Conservation (phyloP, 1,284 basidiomycete genomes). For the Moesziomyces parantarcticus region DNA sequence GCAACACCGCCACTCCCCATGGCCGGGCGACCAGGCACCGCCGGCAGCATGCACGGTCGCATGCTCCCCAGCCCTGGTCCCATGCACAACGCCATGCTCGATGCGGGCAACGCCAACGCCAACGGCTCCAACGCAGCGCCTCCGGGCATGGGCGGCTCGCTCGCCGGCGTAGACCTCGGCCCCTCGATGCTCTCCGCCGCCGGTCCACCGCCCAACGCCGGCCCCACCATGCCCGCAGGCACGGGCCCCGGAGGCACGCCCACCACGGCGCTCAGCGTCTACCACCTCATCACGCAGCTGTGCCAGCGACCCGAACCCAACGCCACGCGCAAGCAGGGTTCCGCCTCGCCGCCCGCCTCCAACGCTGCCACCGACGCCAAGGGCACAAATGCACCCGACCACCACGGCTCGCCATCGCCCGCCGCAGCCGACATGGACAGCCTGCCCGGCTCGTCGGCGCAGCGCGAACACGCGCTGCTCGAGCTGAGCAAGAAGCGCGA, state of each 20-base stretch:
- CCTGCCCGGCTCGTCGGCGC: conserved; percentile 58
- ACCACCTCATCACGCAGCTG: conserved; percentile 66
- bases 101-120: conserved; percentile 7
- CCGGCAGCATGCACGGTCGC: conserved; percentile 33
- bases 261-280: conserved; percentile 64
- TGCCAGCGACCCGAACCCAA: conserved; percentile 63
- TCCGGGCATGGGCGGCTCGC: conserved; percentile 52
- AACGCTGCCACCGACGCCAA: conserved; percentile 1
- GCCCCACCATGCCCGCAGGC: conserved; percentile 56
- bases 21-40: conserved; percentile 28
- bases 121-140: conserved; percentile 27
- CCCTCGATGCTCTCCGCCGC: conserved; percentile 61
- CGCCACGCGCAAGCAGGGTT: conserved; percentile 29
- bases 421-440: conserved; percentile 36
- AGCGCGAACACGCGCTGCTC: conserved; percentile 70
- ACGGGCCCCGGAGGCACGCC: conserved; percentile 61
- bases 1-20: conserved; percentile 4
- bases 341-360: conserved; percentile 17
- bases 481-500: conserved; percentile 99
- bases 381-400: conserved; percentile 6
- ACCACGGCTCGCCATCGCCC: conserved; percentile 13
- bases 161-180: conserved; percentile 54
- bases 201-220: conserved; percentile 56
- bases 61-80: conserved; percentile 42
- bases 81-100: conserved; percentile 19